phyloP scores from a whole-genome alignment of 2,329 filamentous ascomycete species.

The Phyllosticta paracitricarpa region DNA sequence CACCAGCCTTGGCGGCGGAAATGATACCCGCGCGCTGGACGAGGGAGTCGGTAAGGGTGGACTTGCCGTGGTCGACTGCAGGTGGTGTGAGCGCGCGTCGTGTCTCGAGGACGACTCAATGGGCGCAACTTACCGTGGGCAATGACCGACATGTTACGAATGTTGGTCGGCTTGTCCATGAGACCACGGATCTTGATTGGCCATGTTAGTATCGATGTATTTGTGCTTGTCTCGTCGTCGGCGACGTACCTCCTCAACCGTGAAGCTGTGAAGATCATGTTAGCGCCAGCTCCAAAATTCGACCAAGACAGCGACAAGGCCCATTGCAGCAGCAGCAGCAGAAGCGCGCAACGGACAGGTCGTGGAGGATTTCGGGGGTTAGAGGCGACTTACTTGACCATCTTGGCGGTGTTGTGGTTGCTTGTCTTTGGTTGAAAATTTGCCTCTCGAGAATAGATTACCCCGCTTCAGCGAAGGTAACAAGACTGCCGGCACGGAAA shows the following conservation, averaged over 20 bases:
- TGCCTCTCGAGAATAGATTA: slow-evolving; percentile 5
- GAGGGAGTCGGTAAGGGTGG: slow-evolving; percentile 97
- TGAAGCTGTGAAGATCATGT: slow-evolving; percentile 66
- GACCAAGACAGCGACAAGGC: neutral
- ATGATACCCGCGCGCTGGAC: slow-evolving; percentile 99
- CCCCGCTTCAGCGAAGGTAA: slow-evolving; percentile 6
- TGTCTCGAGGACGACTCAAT: neutral
- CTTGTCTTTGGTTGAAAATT: slow-evolving; percentile 6
- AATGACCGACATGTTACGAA: slow-evolving; percentile 99
- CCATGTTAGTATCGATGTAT: slow-evolving; percentile 19
- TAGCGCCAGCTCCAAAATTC: slow-evolving; percentile 30
- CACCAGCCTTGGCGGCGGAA: slow-evolving; percentile 93
- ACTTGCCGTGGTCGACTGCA: slow-evolving; percentile 96
- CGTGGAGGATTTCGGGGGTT: neutral
- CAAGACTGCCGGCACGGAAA: neutral
- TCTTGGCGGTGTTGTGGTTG: slow-evolving; percentile 67
- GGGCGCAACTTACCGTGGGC: slow-evolving; percentile 61
- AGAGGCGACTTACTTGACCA: slow-evolving; percentile 85
- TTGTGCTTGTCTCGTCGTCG: neutral
- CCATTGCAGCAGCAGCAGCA: neutral
- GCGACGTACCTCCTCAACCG: slow-evolving; percentile 72
- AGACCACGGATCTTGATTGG: slow-evolving; percentile 54
- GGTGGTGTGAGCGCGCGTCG: slow-evolving; percentile 9
- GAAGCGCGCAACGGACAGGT: neutral
- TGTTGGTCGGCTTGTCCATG: slow-evolving; percentile 70